Evolutionary conservation across 2,329 filamentous ascomycete species (phyloP), one percentile per base, ranked within the genome.

Genomic region (Madurella fahalii): DNA sequence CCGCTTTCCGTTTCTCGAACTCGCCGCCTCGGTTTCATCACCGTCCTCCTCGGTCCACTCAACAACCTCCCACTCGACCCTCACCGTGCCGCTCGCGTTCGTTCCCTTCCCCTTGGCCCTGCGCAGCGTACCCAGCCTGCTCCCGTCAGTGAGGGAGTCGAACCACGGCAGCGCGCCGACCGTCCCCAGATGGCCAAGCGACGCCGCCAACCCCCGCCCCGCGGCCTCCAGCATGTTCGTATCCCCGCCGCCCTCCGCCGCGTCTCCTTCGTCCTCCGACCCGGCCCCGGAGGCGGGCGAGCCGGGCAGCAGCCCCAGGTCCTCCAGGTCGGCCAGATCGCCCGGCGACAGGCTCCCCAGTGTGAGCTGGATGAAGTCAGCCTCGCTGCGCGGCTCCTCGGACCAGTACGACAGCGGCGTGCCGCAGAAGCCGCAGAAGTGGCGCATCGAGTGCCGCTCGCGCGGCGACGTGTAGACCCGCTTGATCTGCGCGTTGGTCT

Each of bases 361-460:
- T 0, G 90, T 88, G 54, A 96, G 75, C 56, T 84, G 85, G 72
- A 96, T 90, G 67, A 82, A 93, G 8, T 91, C 84, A 12, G 86
- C 86, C 67, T 94, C 89, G 49, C 77, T 77, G 1, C 71, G 74
- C 0, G 88, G 87, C 20, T 82, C 72, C 69, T 95, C 91, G 45
- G 84, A 86, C 90, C 90, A 96, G 63, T 86, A 90, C 0, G 86
- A 87, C 51, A 96, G 75, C 12, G 89, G 87, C 0, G 91, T 95
- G 50, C 92, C 92, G 69, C 92, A 96, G 74, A 88, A 95, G 20
- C 92, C 92, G 72, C 92, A 96, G 71, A 96, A 96, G 62, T 90
- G 82, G 47, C 89, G 84, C 67, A 87, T 84, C 1, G 82, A 77
- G 63, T 80, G 73, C 49, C 78, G 77, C 50, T 81, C 79, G 62